Base-by-base conservation (phyloP, 2,329 filamentous ascomycete species). In the Beauveria sp. region DNA sequence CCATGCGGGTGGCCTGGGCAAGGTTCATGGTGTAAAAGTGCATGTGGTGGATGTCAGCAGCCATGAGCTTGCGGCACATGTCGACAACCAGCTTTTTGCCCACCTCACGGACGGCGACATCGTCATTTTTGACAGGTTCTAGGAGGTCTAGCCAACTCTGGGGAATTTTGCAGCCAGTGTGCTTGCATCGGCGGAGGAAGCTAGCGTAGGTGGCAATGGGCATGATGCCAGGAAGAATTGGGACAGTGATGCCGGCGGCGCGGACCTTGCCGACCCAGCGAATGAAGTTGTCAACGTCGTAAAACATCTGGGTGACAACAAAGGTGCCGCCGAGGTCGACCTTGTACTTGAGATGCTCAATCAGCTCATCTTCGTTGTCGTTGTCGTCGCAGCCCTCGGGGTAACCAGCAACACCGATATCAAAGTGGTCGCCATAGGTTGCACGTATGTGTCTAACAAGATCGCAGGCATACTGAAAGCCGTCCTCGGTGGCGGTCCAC, bases 21-120 rank as follows among this genome's bases (percentile, higher is more conserved):
- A 99, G 82, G 76, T 99, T 99, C 95, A 99, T 99, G 64, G 95
- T 99, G 79, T 99, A 99, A 76, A 99, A 99, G 76, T 99, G 95
- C 66, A 99, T 76, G 72, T 97, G 92, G 65, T 86, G 83, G 67
- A 97, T 91, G 46, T 93, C 95, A 42, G 86, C 87, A 63, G 87
- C 85, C 62, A 98, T 80, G 64, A 99, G 85, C 76, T 88, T 91
- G 63, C 88, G 87, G 75, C 95, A 99, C 86, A 99, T 88, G 50
- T 96, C 85, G 24, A 92, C 90, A 20, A 99, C 88, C 24, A 99
- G 81, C 16, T 83, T 86, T 76, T 92, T 95, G 59, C 95, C 95
- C 61, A 96, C 86, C 66, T 96, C 90, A 73, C 93, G 86, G 38
- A 98, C 95, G 55, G 91, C 91, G 26, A 90, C 87, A 75, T 99